Conservation (phyloP, 2,329 filamentous ascomycete species). For the Orbilia ellipsospora region DNA sequence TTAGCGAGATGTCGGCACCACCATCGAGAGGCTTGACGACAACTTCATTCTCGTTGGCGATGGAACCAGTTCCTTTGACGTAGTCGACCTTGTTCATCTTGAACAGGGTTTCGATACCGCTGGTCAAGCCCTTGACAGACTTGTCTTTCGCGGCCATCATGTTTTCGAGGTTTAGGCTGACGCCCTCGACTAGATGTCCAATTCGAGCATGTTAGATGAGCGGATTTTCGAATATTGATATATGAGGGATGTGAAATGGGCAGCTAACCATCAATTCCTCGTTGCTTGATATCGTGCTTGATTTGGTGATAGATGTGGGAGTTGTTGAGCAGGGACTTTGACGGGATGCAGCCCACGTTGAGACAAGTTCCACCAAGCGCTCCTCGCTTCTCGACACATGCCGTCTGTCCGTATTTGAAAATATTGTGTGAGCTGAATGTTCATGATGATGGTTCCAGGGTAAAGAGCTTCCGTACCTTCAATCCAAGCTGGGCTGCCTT, state of each 20-base stretch:
- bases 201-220: constrained; percentile 1
- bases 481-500: constrained; percentile 97
- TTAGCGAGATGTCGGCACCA: constrained; percentile 80
- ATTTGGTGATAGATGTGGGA: constrained; percentile 98
- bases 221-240: no score
- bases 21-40: constrained; percentile 91
- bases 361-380: constrained; percentile 94
- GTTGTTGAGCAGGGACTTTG: constrained; percentile 99
- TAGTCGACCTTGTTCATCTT: constrained; percentile 99
- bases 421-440: not conserved
- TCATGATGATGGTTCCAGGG: not conserved
- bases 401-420: constrained; percentile 70
- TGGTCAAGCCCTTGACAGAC: constrained; percentile 87
- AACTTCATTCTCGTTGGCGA: constrained; percentile 88
- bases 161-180: constrained; percentile 91
- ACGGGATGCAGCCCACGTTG: constrained; percentile 99
- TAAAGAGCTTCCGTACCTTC: constrained; percentile 73
- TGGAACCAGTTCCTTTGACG: constrained; percentile 89
- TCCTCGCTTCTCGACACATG: constrained; percentile 98
- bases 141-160: constrained; percentile 99
- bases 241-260: no score
- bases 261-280: constrained; percentile 79
- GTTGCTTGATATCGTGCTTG: constrained; percentile 94
- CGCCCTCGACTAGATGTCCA: constrained; percentile 75
- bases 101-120: constrained; percentile 96